Conservation (phyloP, 2,329 filamentous ascomycete genomes). For the Penicillium sp. region DNA sequence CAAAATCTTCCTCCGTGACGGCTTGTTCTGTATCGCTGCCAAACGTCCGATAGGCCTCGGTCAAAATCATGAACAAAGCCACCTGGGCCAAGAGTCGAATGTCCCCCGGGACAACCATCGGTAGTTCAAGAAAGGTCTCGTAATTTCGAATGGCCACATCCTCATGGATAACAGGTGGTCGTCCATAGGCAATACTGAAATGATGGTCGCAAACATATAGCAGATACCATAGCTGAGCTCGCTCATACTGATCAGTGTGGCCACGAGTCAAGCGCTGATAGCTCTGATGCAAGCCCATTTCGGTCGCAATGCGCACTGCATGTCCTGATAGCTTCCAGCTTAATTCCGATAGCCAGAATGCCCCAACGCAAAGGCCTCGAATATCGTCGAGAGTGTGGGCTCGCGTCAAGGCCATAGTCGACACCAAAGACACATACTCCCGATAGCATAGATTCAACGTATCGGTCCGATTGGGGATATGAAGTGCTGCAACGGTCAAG, state of each 20-base stretch:
- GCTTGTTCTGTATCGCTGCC: slow-evolving; percentile 59
- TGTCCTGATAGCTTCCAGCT: slow-evolving; percentile 66
- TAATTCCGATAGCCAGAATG: slow-evolving; percentile 67
- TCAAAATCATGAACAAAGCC: slow-evolving; percentile 61
- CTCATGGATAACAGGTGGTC: slow-evolving; percentile 63
- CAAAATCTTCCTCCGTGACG: slow-evolving; percentile 56
- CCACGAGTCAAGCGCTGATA: slow-evolving; percentile 56
- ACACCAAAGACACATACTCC: slow-evolving; percentile 62
- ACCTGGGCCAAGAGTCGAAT: slow-evolving; percentile 63
- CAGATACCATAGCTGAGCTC: slow-evolving; percentile 65
- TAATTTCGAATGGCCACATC: slow-evolving; percentile 62
- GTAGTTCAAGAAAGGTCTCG: slow-evolving; percentile 59
- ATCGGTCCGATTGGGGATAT: slow-evolving; percentile 59
- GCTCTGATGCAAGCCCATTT: slow-evolving; percentile 60
- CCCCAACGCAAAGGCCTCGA: slow-evolving; percentile 62
- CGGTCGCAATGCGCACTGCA: slow-evolving; percentile 62
- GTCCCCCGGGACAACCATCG: slow-evolving; percentile 59
- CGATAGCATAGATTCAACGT: slow-evolving; percentile 60
- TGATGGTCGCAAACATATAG: slow-evolving; percentile 70
- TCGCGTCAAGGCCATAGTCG: slow-evolving; percentile 61
- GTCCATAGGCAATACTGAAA: slow-evolving; percentile 65
- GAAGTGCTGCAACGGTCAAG: slow-evolving; percentile 62
- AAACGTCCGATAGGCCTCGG: slow-evolving; percentile 61
- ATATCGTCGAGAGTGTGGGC: slow-evolving; percentile 63
- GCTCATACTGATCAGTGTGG: slow-evolving; percentile 56